These are phyloP conservation scores for Penicillium silybi DNA, from an alignment of 495 filamentous ascomycete genomes.

Conservation along the genomic window DNA sequence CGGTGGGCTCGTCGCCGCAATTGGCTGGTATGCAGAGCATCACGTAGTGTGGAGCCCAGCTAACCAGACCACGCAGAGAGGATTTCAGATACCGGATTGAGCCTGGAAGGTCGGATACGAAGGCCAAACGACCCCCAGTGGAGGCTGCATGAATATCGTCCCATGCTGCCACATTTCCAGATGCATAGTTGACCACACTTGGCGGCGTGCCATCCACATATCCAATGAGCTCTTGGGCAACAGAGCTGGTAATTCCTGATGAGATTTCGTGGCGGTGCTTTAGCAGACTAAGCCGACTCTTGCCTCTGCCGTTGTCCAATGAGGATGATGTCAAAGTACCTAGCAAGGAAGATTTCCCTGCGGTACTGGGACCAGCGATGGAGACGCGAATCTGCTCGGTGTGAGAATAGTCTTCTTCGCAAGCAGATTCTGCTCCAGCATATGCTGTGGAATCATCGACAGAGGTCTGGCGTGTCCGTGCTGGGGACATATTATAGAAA, in stretches of 20 bases:
- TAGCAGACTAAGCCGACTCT: slow-evolving; percentile 77
- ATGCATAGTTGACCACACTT: slow-evolving; percentile 77
- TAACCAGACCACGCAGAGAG: slow-evolving; percentile 79
- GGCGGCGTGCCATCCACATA: slow-evolving; percentile 46
- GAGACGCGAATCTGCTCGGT: slow-evolving; percentile 86
- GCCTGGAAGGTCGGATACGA: slow-evolving; percentile 87
- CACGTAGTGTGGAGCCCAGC: slow-evolving; percentile 95
- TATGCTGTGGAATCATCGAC: not conserved
- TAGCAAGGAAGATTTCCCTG: slow-evolving; percentile 87
- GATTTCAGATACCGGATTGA: slow-evolving; percentile 84
- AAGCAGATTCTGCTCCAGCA: not conserved
- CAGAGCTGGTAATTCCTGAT: slow-evolving; percentile 87
- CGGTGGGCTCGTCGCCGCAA: slow-evolving; percentile 49
- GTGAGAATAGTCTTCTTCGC: slow-evolving; percentile 28
- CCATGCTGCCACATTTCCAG: slow-evolving; percentile 86
- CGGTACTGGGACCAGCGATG: slow-evolving; percentile 84
- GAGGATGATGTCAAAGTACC: slow-evolving; percentile 84
- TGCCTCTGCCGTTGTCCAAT: slow-evolving; percentile 88
- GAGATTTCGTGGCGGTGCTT: slow-evolving; percentile 94
- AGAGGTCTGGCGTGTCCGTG: slow-evolving; percentile 6
- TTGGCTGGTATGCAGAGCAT: slow-evolving; percentile 84
- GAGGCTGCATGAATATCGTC: slow-evolving; percentile 84
- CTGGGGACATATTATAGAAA: slow-evolving; percentile 29
- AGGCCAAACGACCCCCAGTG: slow-evolving; percentile 69
- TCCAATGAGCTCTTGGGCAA: slow-evolving; percentile 88